phyloP scores from a whole-genome alignment of 106 monocot species.

The Dendrobium nobile region DNA sequence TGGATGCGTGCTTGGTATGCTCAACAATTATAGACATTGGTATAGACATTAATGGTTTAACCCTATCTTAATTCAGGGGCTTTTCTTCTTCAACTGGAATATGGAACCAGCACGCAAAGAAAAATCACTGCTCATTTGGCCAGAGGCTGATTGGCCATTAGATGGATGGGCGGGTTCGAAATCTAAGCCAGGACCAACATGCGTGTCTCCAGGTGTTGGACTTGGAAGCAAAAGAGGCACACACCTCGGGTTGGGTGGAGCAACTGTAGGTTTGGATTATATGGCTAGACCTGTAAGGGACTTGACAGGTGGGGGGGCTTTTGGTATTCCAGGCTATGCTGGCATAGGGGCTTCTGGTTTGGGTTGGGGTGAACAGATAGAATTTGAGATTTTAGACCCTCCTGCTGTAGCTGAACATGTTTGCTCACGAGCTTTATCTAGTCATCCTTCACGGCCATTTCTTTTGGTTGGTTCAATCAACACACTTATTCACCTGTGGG shows the following conservation, averaged over 20 bases:
- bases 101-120: constrained; percentile 17
- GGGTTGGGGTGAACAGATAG: constrained; percentile 73
- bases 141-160: constrained; percentile 76
- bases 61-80: constrained; percentile 39
- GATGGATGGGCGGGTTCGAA: constrained; percentile 71
- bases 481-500: constrained; percentile 92
- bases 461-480: constrained; percentile 84
- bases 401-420: constrained; percentile 66
- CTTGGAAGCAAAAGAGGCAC: constrained; percentile 55
- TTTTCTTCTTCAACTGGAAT: constrained; percentile 68
- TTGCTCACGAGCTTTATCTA: constrained; percentile 51
- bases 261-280: constrained; percentile 36
- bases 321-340: constrained; percentile 97
- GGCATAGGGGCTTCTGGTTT: constrained; percentile 81
- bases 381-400: constrained; percentile 53
- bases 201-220: constrained; percentile 56
- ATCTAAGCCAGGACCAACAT: constrained; percentile 56
- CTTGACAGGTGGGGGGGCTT: constrained; percentile 77
- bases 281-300: constrained; percentile 70
- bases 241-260: constrained; percentile 63
- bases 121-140: constrained; percentile 61
- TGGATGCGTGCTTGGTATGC: background rate
- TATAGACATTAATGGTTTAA: background rate
- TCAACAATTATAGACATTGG: background rate
- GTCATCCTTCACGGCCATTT: constrained; percentile 79